These are phyloP conservation scores for Incumbomyces delicatus DNA, from an alignment of 2,329 filamentous ascomycete genomes.

Conservation along the genomic window DNA sequence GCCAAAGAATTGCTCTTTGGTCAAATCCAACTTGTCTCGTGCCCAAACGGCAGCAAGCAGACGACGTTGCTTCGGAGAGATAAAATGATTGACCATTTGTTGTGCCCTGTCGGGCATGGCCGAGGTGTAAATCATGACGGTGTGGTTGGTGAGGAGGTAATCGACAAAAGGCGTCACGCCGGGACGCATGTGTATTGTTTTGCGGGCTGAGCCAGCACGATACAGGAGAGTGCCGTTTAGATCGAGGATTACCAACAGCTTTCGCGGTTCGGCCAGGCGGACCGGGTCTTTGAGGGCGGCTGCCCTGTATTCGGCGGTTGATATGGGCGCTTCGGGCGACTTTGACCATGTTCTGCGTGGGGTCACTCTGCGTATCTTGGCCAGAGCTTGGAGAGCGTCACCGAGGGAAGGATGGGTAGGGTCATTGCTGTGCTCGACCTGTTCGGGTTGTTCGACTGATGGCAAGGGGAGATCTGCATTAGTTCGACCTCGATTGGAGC, in stretches of 20 bases:
- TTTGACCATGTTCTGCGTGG: conserved; percentile 2
- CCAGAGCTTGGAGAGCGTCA: not conserved
- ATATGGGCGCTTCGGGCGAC: conserved; percentile 42
- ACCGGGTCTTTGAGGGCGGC: conserved; percentile 40
- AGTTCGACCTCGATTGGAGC: not conserved
- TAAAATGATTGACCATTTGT: conserved; percentile 50
- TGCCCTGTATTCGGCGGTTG: conserved; percentile 51
- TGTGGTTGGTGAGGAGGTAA: conserved; percentile 65
- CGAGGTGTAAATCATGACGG: conserved; percentile 85
- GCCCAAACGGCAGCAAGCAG: conserved; percentile 64
- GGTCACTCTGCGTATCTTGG: conserved; percentile 1
- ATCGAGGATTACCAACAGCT: conserved; percentile 76
- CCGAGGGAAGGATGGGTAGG: not conserved
- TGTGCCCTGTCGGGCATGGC: conserved; percentile 64
- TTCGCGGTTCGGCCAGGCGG: conserved; percentile 40
- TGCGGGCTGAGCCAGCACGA: conserved; percentile 42
- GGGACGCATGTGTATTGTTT: conserved; percentile 51
- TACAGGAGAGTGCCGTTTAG: conserved; percentile 84
- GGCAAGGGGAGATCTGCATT: conserved; percentile 8
- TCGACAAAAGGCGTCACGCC: conserved; percentile 58
- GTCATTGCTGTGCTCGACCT: not conserved
- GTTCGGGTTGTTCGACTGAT: conserved; percentile 8
- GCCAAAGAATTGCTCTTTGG: conserved; percentile 50
- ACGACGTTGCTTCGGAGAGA: conserved; percentile 49
- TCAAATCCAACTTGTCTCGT: conserved; percentile 65